Base-by-base conservation (phyloP, 768 basidiomycete genomes). In the Clitopilus passeckerianus region DNA sequence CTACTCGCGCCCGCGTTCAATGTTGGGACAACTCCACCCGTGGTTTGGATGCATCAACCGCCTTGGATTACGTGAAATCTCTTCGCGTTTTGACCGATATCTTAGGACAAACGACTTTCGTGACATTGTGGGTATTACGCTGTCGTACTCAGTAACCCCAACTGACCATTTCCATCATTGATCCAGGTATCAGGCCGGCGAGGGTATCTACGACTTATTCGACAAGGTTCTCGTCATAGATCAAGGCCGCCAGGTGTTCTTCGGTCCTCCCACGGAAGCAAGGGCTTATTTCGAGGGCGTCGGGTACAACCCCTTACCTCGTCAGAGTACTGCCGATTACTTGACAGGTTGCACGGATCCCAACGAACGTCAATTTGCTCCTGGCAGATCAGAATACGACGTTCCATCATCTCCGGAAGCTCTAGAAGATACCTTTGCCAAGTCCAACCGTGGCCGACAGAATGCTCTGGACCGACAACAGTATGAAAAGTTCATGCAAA, bases 161-260 rank as follows among this genome's bases (percentile, higher is more conserved):
- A 10, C 46, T 50, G n/a, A 50, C 6, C n/a, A 20, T 61, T 46
- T 50, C 64, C 46, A 66, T 52, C 18, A 16, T n/a, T 23, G 57
- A 23, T 43, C n/a, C 43, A 83, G 83, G 44, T 91, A 91, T 66
- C 90, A 95, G 70, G 93, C 91, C 6, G 87, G 91, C 61, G 91
- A 94, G 71, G 83, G 79, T 57, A 88, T 90, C 61, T 89, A 89
- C 60, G 78, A 85, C 0, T 65, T 89, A 1, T 95, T 96, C 68
- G 93, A 95, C 76, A 94, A 94, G 71, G 91, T 96, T 34, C 77
- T 93, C 65, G 83, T 96, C 33, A 80, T 97, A 61, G 84, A 90
- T 71, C 77, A 89, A 64, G 91, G 93, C 8, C 88, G 81, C 27
- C 88, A 90, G 69, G 88, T 91, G 12, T 96, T 86, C 77, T 91